Evolutionary conservation across 2,329 filamentous ascomycete genomes (phyloP), one percentile per base, ranked within the genome.

Genomic region (Paramyrothecium sp.): DNA sequence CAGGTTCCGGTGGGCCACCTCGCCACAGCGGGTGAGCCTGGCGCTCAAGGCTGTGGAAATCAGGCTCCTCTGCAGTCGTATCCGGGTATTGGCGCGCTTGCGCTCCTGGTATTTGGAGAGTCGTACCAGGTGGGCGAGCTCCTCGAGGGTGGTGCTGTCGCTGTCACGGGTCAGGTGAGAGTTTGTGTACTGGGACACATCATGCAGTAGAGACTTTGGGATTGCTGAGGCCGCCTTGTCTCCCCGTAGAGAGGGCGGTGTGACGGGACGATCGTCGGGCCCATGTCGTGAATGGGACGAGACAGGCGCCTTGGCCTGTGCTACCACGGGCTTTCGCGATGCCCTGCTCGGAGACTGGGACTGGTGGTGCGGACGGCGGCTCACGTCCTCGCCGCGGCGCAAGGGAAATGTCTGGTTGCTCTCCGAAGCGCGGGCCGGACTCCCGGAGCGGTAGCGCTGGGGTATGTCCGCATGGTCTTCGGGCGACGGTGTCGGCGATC

Each of bases 91-190:
- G 62, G 84, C 81, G 75, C 89, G 86, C 79, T 91, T 90, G 79
- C 89, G 89, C 79, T 91, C 88, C 74, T 94, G 90, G 71, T 92
- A 92, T 67, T 88, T 89, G 70, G 89, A 89, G 60, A 92, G 78
- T 60, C 89, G 86, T 62, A 92, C 89, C 65, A 93, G 75, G 71
- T 92, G 89, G 54, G 89, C 89, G 63, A 94, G 83, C 73, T 93
- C 89, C 67, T 90, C 86, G 60, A 94, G 78, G 16, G 87, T 89
- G 50, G 89, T 91, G 58, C 85, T 83, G 50, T 89, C 85, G 54
- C 80, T 80, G 60, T 89, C 84, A 41, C 82, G 80, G 52, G 82
- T 79, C 56, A 88, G 71, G 62, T 83, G 80, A 16, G 83, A 74
- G 68, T 89, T 89, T 50, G 82, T 81, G 71, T 90, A 90, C 56